Conservation (phyloP, 495 filamentous ascomycete genomes). For the Barbatosphaeria neglecta region DNA sequence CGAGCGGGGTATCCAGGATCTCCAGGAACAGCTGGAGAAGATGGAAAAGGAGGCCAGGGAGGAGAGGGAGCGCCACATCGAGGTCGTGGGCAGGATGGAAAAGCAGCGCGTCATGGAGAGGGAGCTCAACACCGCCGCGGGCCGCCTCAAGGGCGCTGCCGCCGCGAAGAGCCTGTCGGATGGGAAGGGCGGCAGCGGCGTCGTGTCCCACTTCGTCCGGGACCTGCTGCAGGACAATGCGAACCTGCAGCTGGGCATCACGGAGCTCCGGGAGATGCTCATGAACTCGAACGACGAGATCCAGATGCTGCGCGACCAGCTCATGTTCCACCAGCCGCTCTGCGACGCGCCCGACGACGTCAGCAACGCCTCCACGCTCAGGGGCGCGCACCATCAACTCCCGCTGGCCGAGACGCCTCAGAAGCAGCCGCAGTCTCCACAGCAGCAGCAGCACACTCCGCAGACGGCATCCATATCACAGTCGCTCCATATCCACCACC, state of each 20-base stretch:
- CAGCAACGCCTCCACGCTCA: constrained; percentile 42
- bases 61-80: constrained; percentile 71
- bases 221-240: constrained; percentile 94
- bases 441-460: background rate
- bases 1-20: constrained; percentile 55
- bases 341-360: constrained; percentile 19
- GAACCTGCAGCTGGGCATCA: constrained; percentile 78
- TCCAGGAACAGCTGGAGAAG: constrained; percentile 78
- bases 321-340: constrained; percentile 67
- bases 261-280: constrained; percentile 84
- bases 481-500: constrained; percentile 83
- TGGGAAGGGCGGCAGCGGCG: constrained; percentile 40
- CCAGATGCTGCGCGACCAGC: constrained; percentile 69
- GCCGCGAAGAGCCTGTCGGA: constrained; percentile 49
- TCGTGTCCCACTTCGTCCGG: constrained; percentile 87
- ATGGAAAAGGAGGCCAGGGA: constrained; percentile 78
- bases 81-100: constrained; percentile 70
- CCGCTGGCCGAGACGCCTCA: constrained; percentile 34
- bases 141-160: constrained; percentile 67
- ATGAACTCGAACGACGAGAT: constrained; percentile 91
- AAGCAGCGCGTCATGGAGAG: constrained; percentile 62
- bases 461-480: constrained; percentile 38
- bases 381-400: constrained; percentile 67
- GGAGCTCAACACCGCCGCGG: constrained; percentile 64
- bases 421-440: constrained; percentile 9